phyloP scores from a whole-genome alignment of 1,284 basidiomycete genomes.

The Thecaphora thlaspeos region DNA sequence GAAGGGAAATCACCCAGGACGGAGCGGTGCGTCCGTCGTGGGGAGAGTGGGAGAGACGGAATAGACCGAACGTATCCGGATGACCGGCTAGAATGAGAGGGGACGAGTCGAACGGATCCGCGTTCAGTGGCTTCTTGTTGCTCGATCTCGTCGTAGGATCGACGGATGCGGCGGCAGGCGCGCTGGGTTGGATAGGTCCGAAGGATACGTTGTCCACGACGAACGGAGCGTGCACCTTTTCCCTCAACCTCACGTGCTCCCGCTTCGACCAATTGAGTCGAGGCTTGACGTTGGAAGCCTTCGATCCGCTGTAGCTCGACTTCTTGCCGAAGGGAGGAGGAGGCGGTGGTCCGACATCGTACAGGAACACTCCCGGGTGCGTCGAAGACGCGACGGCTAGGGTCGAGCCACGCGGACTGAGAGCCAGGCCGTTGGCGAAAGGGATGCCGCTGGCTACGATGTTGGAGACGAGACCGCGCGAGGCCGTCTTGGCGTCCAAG shows the following conservation, averaged over 20 bases:
- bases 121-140: neutral
- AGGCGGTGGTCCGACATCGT: conserved; percentile 59
- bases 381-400: conserved; percentile 66
- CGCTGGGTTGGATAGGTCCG: conserved; percentile 55
- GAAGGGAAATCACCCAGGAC: conserved; percentile 14
- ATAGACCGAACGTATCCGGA: conserved; percentile 65
- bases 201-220: conserved; percentile 67
- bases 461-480: conserved; percentile 15
- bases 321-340: neutral
- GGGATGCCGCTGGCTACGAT: conserved; percentile 63
- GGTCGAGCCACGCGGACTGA: conserved; percentile 63
- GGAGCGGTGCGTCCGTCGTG: neutral
- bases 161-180: neutral
- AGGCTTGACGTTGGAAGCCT: neutral
- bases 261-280: neutral
- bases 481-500: neutral
- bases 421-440: conserved; percentile 69
- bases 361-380: conserved; percentile 63
- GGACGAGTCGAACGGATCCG: conserved; percentile 34
- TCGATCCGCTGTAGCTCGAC: neutral
- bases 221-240: conserved; percentile 64
- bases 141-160: neutral
- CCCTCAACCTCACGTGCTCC: conserved; percentile 41
- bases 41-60: conserved; percentile 61
- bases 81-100: conserved; percentile 67